phyloP scores from a whole-genome alignment of 305 asterid genomes.

The Ajuga reptans region DNA sequence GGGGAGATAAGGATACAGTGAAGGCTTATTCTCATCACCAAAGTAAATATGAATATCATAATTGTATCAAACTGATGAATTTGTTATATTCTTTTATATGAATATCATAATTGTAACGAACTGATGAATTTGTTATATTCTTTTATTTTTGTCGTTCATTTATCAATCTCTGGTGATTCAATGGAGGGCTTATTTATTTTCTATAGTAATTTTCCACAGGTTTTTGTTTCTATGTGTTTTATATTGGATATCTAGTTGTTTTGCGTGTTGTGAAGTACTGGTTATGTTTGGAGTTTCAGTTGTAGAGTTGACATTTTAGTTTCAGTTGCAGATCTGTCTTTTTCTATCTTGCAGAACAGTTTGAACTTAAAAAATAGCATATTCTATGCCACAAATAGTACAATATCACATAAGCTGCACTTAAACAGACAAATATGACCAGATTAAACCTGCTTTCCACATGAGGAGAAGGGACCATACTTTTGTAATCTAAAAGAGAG shows the following conservation, averaged over 20 bases:
- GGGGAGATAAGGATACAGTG: neutral
- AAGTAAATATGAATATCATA: constrained; percentile 8
- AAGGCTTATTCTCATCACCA: neutral
- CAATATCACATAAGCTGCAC: neutral
- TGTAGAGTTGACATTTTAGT: neutral
- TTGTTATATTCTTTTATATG: constrained; percentile 16
- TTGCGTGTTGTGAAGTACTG: neutral
- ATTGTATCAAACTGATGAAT: neutral
- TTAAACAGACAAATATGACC: neutral
- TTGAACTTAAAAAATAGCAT: neutral
- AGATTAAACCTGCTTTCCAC: neutral
- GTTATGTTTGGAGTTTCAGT: neutral
- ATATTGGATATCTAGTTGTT: neutral
- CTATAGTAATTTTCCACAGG: too few relatives aligned
- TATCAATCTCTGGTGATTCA: neutral
- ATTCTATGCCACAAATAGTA: neutral
- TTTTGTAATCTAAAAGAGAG: constrained; percentile 13
- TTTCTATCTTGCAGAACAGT: too few relatives aligned
- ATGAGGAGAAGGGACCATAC: constrained; percentile 6
- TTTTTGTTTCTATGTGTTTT: neutral
- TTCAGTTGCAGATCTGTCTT: too few relatives aligned
- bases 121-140: constrained; percentile 9
- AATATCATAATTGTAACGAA: neutral
- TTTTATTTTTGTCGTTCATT: neutral
- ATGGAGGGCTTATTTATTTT: too few relatives aligned